Evolutionary conservation across 2,329 filamentous ascomycete species (phyloP).

Genomic region (Ceratocystis huliohia): DNA sequence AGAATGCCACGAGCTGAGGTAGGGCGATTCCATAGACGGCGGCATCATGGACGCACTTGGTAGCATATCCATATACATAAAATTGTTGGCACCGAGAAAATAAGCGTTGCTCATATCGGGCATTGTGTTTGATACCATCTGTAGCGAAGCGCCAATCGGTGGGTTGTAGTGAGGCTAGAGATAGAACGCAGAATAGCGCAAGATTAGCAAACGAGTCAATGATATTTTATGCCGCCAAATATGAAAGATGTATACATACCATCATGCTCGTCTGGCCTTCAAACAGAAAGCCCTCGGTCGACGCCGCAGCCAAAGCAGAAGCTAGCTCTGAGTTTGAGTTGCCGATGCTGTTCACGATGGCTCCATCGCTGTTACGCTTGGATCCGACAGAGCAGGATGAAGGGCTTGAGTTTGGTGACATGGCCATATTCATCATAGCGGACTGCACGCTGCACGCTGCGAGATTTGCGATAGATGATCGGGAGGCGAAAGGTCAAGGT

Average conservation of each 20-base stretch:
- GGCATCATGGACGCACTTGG: background rate
- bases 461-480: background rate
- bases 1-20: background rate
- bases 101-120: background rate
- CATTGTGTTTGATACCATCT: background rate
- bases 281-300: background rate
- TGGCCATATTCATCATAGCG: constrained; percentile 4
- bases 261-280: background rate
- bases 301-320: background rate
- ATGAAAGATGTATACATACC: constrained; percentile 2
- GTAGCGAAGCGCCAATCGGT: background rate
- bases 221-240: background rate
- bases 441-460: background rate
- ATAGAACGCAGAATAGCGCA: background rate
- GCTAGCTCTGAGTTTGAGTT: background rate
- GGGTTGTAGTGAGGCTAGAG: background rate
- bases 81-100: background rate
- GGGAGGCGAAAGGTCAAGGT: background rate
- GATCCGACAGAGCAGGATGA: constrained; percentile 10
- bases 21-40: background rate
- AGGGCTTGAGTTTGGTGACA: constrained; percentile 7
- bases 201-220: background rate
- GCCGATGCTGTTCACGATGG: background rate
- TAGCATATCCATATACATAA: background rate
- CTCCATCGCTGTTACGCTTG: constrained; percentile 20